phyloP scores from a whole-genome alignment of 1,284 basidiomycete genomes.

The Mycosarcoma maydis region DNA sequence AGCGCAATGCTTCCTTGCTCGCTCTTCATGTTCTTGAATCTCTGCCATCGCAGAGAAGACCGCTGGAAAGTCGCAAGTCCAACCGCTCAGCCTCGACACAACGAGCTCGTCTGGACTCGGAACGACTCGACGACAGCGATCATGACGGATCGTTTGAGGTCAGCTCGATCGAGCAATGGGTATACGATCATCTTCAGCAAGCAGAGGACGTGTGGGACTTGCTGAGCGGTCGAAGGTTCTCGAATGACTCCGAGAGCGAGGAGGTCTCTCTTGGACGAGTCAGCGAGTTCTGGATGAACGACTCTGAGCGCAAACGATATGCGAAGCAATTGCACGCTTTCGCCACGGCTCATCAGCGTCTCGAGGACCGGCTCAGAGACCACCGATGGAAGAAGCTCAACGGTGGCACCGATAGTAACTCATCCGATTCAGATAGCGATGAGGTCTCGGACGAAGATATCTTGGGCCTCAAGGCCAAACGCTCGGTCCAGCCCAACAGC shows the following conservation, averaged over 20 bases:
- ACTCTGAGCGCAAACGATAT: slow-evolving; percentile 21
- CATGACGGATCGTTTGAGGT: slow-evolving; percentile 17
- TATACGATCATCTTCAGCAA: slow-evolving; percentile 6
- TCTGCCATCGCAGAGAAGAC: slow-evolving; percentile 25
- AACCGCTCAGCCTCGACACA: slow-evolving; percentile 8
- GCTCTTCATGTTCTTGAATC: slow-evolving; percentile 24
- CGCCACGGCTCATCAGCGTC: slow-evolving; percentile 5
- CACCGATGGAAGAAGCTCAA: slow-evolving; percentile 14
- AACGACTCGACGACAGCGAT: slow-evolving; percentile 5
- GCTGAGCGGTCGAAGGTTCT: slow-evolving; percentile 19
- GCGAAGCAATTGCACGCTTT: slow-evolving; percentile 21
- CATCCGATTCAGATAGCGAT: slow-evolving; percentile 19
- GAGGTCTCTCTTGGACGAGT: background rate
- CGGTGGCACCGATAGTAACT: background rate
- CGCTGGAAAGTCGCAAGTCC: background rate
- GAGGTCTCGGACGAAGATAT: slow-evolving; percentile 12
- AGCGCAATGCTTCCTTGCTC: background rate
- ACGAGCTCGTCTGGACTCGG: slow-evolving; percentile 2
- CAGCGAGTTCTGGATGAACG: slow-evolving; percentile 46
- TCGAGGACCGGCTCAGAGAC: slow-evolving; percentile 28
- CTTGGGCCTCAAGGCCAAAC: slow-evolving; percentile 2
- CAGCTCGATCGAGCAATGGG: slow-evolving; percentile 30
- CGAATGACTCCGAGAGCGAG: background rate
- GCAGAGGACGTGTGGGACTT: slow-evolving; percentile 45
- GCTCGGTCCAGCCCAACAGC: background rate